A percentile compares a stretch with the other conserved stretches of the same genome.
Evolutionary conservation across 2,329 filamentous ascomycete genomes (phyloP).

Genomic region (Paraphaeosphaeria minitans): DNA sequence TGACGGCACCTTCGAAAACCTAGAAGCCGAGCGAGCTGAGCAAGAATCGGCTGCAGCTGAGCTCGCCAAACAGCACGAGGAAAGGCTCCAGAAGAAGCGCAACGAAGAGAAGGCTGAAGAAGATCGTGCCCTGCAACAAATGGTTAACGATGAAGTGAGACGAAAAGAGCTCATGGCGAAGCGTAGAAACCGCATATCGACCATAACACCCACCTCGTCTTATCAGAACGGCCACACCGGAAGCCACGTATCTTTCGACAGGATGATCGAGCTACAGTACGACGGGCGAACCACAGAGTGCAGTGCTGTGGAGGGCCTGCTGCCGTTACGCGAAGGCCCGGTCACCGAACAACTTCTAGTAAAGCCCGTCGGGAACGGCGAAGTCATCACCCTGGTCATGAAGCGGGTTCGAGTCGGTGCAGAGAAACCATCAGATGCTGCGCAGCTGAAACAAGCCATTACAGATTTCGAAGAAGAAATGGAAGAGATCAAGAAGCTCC

Average conservation of each 20-base stretch:
- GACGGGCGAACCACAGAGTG: conserved; percentile 67
- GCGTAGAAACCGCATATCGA: conserved; percentile 56
- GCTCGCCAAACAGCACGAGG: conserved; percentile 56
- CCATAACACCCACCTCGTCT: conserved; percentile 39
- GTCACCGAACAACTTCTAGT: conserved; percentile 74
- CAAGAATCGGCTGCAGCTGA: conserved; percentile 75
- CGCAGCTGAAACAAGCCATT: conserved; percentile 75
- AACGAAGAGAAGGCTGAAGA: conserved; percentile 65
- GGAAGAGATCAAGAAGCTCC: conserved; percentile 73
- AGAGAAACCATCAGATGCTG: conserved; percentile 65
- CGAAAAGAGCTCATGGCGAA: conserved; percentile 66
- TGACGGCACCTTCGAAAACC: conserved; percentile 77
- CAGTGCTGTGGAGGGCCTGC: conserved; percentile 69
- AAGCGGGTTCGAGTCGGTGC: conserved; percentile 50
- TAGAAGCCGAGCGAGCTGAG: conserved; percentile 85
- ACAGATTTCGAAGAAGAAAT: conserved; percentile 77
- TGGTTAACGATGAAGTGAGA: conserved; percentile 74
- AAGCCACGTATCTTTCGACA: conserved; percentile 66
- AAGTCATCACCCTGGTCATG: conserved; percentile 64
- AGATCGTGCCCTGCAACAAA: conserved; percentile 70
- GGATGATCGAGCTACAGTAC: conserved; percentile 67
- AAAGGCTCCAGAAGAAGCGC: conserved; percentile 47
- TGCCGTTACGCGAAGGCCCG: conserved; percentile 67
- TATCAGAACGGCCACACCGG: conserved; percentile 37
- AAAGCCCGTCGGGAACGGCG: conserved; percentile 64